Percentiles rank a stretch among this genome's conserved stretches.
These are phyloP conservation scores for Bipolaris oryzae DNA, from an alignment of 2,329 filamentous ascomycete genomes.

Conservation along the genomic window DNA sequence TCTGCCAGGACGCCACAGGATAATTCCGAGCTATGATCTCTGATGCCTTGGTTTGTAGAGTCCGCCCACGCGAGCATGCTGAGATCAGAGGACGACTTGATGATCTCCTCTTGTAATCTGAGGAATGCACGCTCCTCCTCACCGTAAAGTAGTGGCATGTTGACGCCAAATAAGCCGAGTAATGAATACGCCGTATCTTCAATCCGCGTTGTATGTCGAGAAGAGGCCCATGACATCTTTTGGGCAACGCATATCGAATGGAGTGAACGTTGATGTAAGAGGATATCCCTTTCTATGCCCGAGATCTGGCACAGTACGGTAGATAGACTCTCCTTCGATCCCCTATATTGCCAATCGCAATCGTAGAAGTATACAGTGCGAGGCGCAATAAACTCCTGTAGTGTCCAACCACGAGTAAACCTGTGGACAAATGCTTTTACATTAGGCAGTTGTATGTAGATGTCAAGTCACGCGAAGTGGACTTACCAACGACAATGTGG, in stretches of 20 bases:
- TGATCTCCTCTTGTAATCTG: constrained; percentile 4
- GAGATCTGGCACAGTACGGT: not conserved
- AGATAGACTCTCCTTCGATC: not conserved
- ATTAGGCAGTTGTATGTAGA: no score
- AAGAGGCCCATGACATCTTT: constrained; percentile 6
- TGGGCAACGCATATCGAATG: not conserved
- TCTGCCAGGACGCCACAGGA: not conserved
- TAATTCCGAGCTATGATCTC: not conserved
- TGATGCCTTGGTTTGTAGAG: no score
- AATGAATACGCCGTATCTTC: constrained; percentile 2
- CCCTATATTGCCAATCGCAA: not conserved
- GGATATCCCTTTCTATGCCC: not conserved
- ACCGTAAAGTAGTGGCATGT: not conserved
- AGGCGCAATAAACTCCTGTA: constrained; percentile 4
- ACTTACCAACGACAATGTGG: constrained; percentile 1
- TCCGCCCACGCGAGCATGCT: constrained; percentile 3
- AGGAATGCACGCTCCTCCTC: constrained; percentile 1
- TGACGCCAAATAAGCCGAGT: constrained; percentile 1
- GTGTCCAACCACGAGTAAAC: not conserved
- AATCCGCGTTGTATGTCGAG: not conserved
- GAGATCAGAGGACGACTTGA: not conserved
- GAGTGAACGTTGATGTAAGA: not conserved
- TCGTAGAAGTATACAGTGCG: not conserved
- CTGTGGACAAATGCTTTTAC: no score
- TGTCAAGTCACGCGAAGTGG: not conserved